A percentile compares a stretch with the other conserved stretches of the same genome.
These are phyloP conservation scores for Aspergillus ochraceoroseus DNA, from an alignment of 2,329 filamentous ascomycete species.

Conservation along the genomic window DNA sequence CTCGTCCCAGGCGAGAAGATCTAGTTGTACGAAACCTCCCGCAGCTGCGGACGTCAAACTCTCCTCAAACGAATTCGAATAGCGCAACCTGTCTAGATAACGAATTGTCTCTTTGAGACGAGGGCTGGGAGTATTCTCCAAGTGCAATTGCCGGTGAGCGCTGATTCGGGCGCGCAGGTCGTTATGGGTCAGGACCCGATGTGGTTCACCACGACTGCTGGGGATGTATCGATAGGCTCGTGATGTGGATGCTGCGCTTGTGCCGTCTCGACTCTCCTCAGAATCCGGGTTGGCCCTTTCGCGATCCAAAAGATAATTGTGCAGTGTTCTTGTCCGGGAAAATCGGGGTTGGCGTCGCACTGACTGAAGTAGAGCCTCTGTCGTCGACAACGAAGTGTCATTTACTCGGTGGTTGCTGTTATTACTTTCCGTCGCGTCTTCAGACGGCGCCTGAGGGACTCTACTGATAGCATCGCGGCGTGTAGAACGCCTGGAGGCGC, in stretches of 20 bases:
- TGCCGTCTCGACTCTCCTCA: slow-evolving; percentile 25
- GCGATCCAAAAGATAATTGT: slow-evolving; percentile 39
- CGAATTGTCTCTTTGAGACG: slow-evolving; percentile 56
- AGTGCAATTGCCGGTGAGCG: slow-evolving; percentile 36
- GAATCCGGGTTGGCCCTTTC: slow-evolving; percentile 24
- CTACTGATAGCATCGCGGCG: slow-evolving; percentile 24
- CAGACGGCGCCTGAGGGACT: slow-evolving; percentile 18
- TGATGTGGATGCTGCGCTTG: slow-evolving; percentile 16
- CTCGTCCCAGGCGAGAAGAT: slow-evolving; percentile 49
- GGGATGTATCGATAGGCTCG: slow-evolving; percentile 35
- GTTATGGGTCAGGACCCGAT: slow-evolving; percentile 30
- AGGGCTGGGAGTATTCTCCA: slow-evolving; percentile 32
- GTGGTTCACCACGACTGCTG: slow-evolving; percentile 26
- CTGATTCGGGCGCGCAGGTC: slow-evolving; percentile 35
- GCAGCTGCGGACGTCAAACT: slow-evolving; percentile 51
- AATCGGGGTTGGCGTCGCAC: slow-evolving; percentile 39
- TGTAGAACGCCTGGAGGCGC: slow-evolving; percentile 22
- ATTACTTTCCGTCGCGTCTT: slow-evolving; percentile 24
- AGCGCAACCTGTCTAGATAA: slow-evolving; percentile 57
- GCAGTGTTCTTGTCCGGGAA: slow-evolving; percentile 37
- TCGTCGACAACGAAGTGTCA: slow-evolving; percentile 29
- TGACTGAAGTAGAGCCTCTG: slow-evolving; percentile 41
- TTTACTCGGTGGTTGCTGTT: slow-evolving; percentile 16
- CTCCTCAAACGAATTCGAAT: slow-evolving; percentile 51
- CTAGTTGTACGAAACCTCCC: slow-evolving; percentile 50